These are phyloP conservation scores for Sporobolomyces pararoseus DNA, from an alignment of 768 basidiomycete genomes.

Conservation along the genomic window DNA sequence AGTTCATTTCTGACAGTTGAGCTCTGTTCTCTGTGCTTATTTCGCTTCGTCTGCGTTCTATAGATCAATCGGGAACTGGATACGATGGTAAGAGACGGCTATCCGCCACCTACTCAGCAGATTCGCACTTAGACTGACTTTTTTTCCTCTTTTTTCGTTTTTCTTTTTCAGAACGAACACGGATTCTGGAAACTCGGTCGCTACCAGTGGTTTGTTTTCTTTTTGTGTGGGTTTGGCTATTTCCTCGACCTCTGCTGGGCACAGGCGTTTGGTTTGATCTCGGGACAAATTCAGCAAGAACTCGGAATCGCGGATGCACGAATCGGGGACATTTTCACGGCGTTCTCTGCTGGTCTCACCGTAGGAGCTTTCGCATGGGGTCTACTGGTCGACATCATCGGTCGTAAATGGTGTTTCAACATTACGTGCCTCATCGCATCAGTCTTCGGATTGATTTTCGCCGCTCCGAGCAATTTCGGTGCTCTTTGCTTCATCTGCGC, in stretches of 20 bases:
- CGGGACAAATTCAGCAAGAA: slow-evolving; percentile 40
- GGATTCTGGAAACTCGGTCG: slow-evolving; percentile 44
- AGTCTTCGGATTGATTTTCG: slow-evolving; percentile 50
- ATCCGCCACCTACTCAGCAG: not conserved
- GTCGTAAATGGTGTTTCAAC: slow-evolving; percentile 51
- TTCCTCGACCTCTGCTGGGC: slow-evolving; percentile 50
- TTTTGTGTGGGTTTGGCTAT: slow-evolving; percentile 50
- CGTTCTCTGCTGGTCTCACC: slow-evolving; percentile 48
- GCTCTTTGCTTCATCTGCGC: slow-evolving; percentile 50
- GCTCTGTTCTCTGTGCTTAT: too few species aligned
- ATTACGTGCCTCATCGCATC: slow-evolving; percentile 50
- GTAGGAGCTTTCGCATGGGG: slow-evolving; percentile 49
- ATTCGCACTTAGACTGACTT: not conserved
- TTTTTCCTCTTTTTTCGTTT: too few species aligned
- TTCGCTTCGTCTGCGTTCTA: not conserved
- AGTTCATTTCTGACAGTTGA: too few species aligned
- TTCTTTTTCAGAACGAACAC: slow-evolving; percentile 11
- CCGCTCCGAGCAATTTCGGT: slow-evolving; percentile 50
- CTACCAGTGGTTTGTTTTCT: slow-evolving; percentile 40
- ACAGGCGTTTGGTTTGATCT: slow-evolving; percentile 47
- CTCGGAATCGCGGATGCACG: slow-evolving; percentile 45
- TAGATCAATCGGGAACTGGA: slow-evolving; percentile 49
- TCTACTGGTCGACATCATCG: slow-evolving; percentile 49
- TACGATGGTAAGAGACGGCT: slow-evolving; percentile 35
- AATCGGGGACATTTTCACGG: slow-evolving; percentile 47